phyloP scores from a whole-genome alignment of 495 filamentous ascomycete species.

The Neurospora sp. region DNA sequence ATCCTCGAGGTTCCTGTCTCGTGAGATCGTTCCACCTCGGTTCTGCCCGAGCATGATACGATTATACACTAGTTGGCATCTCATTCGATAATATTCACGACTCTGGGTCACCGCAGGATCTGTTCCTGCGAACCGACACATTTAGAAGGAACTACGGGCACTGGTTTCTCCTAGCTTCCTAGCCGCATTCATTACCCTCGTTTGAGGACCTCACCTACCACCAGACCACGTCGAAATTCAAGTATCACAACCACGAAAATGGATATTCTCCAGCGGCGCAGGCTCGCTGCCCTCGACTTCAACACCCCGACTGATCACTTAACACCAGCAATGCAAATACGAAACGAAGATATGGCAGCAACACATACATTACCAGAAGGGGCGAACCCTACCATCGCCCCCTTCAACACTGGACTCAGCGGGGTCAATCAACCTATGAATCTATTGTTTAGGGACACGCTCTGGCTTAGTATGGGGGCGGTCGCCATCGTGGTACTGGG shows the following conservation, averaged over 20 bases:
- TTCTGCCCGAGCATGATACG: background rate
- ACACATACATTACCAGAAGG: background rate
- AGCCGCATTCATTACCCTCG: background rate
- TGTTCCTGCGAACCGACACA: background rate
- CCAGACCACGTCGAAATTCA: background rate
- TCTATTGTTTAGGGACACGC: constrained; percentile 33
- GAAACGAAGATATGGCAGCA: constrained; percentile 5
- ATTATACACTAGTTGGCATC: background rate
- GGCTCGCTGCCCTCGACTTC: constrained; percentile 12
- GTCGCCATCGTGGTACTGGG: constrained; percentile 34
- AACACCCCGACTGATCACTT: background rate
- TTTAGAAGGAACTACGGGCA: background rate
- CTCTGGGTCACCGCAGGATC: background rate
- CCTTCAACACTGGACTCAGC: constrained; percentile 37
- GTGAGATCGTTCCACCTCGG: background rate
- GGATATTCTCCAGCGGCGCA: constrained; percentile 13
- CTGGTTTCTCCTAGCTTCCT: background rate
- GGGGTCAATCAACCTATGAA: constrained; percentile 43
- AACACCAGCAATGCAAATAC: constrained; percentile 7
- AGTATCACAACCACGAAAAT: constrained; percentile 5
- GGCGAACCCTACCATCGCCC: constrained; percentile 30
- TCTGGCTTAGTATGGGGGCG: constrained; percentile 42
- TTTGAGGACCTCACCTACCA: background rate
- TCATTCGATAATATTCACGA: background rate
- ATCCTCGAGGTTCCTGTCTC: background rate